Percentiles rank a stretch among this genome's conserved stretches.
Conservation (phyloP, 1,139 yeast species). For the Tardiomyces blankii region DNA sequence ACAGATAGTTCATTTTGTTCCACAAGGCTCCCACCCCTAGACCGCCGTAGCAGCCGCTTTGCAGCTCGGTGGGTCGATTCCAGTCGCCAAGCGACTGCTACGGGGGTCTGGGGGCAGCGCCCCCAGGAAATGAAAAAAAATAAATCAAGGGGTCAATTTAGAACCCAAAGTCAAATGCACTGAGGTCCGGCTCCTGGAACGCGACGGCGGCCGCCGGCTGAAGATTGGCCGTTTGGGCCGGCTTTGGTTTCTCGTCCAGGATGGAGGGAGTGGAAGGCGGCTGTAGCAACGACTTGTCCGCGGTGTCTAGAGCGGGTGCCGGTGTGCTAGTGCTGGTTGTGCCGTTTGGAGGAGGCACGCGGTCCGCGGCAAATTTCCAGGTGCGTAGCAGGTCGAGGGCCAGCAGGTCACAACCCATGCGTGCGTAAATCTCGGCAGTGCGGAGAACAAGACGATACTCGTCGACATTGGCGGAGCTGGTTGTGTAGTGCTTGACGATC, state of each 20-base stretch:
- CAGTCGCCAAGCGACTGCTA: too few relatives aligned
- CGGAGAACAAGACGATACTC: conserved; percentile 56
- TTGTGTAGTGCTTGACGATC: conserved; percentile 34
- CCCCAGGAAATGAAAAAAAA: too few relatives aligned
- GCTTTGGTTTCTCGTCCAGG: neutral
- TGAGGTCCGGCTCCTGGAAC: conserved; percentile 73
- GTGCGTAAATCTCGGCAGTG: conserved; percentile 54
- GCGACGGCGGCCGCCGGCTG: conserved; percentile 42
- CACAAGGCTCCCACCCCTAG: too few relatives aligned
- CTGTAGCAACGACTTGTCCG: neutral
- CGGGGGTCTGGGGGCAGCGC: too few relatives aligned
- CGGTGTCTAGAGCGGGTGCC: neutral
- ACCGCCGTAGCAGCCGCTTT: too few relatives aligned
- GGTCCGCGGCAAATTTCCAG: conserved; percentile 49
- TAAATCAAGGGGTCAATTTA: neutral
- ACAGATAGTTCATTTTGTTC: too few relatives aligned
- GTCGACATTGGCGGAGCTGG: conserved; percentile 16
- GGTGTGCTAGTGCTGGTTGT: neutral
- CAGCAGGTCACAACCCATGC: conserved; percentile 89
- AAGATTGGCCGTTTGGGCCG: conserved; percentile 6
- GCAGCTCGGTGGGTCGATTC: too few relatives aligned
- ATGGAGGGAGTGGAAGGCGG: neutral
- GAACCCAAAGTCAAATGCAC: conserved; percentile 54
- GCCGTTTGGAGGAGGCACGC: neutral
- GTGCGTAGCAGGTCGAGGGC: conserved; percentile 50